phyloP scores from a whole-genome alignment of 371 early-diverging fungal species.

The Saksenaea oblongispora region DNA sequence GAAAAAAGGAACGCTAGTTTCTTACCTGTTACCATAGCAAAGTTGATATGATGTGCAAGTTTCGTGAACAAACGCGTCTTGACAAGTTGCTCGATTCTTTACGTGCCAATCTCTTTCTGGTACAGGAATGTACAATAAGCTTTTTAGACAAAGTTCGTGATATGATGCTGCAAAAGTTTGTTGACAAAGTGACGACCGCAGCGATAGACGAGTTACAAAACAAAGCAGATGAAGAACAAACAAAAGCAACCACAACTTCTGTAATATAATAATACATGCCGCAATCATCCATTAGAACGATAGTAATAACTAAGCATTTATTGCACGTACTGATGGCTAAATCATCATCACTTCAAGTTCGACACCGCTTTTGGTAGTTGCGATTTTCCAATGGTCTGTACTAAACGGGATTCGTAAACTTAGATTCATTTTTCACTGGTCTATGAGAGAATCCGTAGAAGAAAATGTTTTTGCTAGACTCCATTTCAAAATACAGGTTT shows the following conservation, averaged over 20 bases:
- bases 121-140: not conserved
- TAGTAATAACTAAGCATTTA: no score
- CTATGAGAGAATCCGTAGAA: no score
- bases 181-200: not conserved
- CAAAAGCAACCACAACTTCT: not conserved
- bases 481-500: no score
- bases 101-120: slow-evolving; percentile 18
- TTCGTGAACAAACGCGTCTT: slow-evolving; percentile 9
- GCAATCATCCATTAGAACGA: no score
- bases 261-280: not conserved
- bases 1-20: not conserved
- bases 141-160: not conserved
- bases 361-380: no score
- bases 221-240: not conserved
- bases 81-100: slow-evolving; percentile 20
- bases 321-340: no score
- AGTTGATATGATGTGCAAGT: slow-evolving; percentile 16
- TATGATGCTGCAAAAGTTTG: not conserved
- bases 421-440: no score
- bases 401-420: no score
- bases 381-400: no score
- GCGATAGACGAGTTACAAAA: not conserved
- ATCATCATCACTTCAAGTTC: no score
- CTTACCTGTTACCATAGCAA: slow-evolving; percentile 10
- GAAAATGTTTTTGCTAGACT: no score